Base-by-base conservation (phyloP, 805 yeast species). In the Suhomyces sp. region DNA sequence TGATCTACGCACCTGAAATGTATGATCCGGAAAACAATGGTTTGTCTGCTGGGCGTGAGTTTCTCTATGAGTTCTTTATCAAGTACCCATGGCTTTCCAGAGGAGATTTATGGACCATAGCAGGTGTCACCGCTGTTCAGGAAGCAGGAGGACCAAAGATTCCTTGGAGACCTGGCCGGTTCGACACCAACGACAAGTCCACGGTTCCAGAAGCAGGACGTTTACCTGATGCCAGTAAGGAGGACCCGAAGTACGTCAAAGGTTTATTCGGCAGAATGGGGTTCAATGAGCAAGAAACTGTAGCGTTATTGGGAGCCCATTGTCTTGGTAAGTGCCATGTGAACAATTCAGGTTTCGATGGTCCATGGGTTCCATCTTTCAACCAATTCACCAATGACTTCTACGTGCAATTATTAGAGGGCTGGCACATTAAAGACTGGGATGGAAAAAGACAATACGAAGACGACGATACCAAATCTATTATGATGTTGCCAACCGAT, bases 31-130 rank as follows among this genome's bases (percentile, higher is more conserved):
- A 71, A 46, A 79, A 79, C 61, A 73, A 73, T 12, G 83, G 83
- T n/a, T 64, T 80, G 53, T 79, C 74, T 53, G 63, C 70, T 27
- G 89, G 86, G 8, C 75, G 86, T 53, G 68, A 73, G 53, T 83
- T 82, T 57, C 71, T 85, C 49, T 79, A 78, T 60, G 81, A 84
- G 33, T 70, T 85, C 60, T 76, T 77, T 60, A 69, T 67, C 43
- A 73, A 80, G 62, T 82, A 73, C 69, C 88, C 89, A 9, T 80
- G 82, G 72, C 70, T 85, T 50, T 74, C 84, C 12, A 78, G 83
- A 63, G 85, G 87, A 39, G 91, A 85, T 64, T 76, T 86, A 58
- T 84, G 87, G 84, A 85, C 90, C 8, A 68, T 85, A 31, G 87
- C 82, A n/a, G 90, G 89, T 33, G 86, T 80, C 46, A 77, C 72